These are phyloP conservation scores for Quercus wislizeni DNA, from an alignment of 306 rosid species.

Conservation along the genomic window DNA sequence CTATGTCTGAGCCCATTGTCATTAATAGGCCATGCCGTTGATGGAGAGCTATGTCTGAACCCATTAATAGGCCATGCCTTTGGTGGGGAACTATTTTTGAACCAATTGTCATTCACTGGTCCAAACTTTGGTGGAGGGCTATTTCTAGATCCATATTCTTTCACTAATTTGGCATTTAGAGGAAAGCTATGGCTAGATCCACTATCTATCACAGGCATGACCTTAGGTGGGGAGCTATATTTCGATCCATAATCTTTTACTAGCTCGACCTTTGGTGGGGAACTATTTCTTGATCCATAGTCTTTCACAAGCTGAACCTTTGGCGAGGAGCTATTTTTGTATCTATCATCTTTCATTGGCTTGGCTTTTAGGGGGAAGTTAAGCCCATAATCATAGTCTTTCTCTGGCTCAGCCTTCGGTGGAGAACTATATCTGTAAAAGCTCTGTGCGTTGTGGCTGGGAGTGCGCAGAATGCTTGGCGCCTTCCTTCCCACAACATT, in stretches of 20 bases:
- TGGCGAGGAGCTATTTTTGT: too few relatives aligned
- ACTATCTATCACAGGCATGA: too few relatives aligned
- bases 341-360: background rate
- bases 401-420: slow-evolving; percentile 20
- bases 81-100: too few relatives aligned
- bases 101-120: too few relatives aligned
- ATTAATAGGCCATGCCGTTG: too few relatives aligned
- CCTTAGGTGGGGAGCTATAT: background rate
- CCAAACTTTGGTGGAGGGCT: too few relatives aligned
- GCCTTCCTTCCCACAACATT: slow-evolving; percentile 11
- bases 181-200: too few relatives aligned
- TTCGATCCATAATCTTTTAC: background rate
- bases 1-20: too few relatives aligned
- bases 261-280: background rate
- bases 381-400: background rate
- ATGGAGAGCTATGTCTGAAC: too few relatives aligned
- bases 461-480: background rate
- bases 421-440: background rate
- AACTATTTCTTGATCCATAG: background rate
- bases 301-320: slow-evolving; percentile 6
- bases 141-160: too few relatives aligned
- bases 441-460: background rate
- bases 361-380: background rate
- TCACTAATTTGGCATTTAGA: too few relatives aligned
- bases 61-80: too few relatives aligned